Conservation (phyloP, 176 grass and related monocot genomes). For the Avena insularis region DNA sequence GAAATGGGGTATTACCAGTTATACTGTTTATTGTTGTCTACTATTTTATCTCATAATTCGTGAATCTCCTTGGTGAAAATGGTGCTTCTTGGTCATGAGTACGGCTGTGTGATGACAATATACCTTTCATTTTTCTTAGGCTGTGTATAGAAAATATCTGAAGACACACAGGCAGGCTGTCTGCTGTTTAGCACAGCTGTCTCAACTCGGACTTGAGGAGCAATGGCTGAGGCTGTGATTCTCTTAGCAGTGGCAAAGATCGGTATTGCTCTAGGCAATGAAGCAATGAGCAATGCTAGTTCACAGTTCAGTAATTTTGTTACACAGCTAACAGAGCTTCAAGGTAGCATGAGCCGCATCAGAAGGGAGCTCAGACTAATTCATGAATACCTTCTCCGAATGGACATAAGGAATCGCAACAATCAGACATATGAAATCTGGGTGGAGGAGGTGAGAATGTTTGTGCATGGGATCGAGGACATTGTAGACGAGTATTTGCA, state of each 20-base stretch:
- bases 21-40: neutral
- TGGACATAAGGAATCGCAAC: slow-evolving; percentile 23
- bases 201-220: neutral
- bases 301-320: neutral
- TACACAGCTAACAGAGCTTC: slow-evolving; percentile 31
- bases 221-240: slow-evolving; percentile 34
- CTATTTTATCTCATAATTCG: neutral
- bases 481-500: slow-evolving; percentile 32
- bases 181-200: neutral
- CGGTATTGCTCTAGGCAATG: slow-evolving; percentile 10
- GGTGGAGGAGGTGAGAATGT: slow-evolving; percentile 9
- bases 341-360: slow-evolving; percentile 22
- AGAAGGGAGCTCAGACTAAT: slow-evolving; percentile 22
- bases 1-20: no score
- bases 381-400: slow-evolving; percentile 22
- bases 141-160: neutral
- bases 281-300: slow-evolving; percentile 10
- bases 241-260: slow-evolving; percentile 27
- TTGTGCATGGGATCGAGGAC: slow-evolving; percentile 22
- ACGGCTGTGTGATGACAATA: neutral
- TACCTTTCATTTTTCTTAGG: slow-evolving; percentile 13
- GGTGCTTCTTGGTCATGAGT: neutral
- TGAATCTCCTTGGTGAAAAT: neutral
- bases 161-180: neutral
- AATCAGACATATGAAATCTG: slow-evolving; percentile 24